Base-by-base conservation (phyloP, 169 alveolate species). In the Plasmodium coatneyi region DNA sequence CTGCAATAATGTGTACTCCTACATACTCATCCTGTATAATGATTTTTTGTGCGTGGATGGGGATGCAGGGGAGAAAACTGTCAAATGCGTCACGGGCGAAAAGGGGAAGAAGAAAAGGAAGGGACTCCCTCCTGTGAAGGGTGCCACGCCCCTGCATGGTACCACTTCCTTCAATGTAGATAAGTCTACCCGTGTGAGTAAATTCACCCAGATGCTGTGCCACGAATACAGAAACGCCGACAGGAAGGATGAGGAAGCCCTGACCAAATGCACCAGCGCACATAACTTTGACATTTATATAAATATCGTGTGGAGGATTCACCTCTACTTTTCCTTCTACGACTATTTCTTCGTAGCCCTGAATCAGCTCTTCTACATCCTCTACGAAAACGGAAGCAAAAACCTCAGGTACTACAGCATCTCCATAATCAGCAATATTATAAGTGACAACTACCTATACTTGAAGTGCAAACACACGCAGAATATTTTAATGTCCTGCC, bases 321-420 rank as follows among this genome's bases (percentile, higher is more conserved):
- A 91, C 60, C 46, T 91, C n/a, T 91, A 91, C 71, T 91, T 91
- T 49, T 91, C 82, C 79, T 91, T 91, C 80, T 82, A 91, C 32
- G 86, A 82, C 28, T 91, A 71, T 74, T 80, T 91, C 76, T 34
- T 14, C 36, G 52, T 91, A 80, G 74, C 83, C n/a, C 83, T 91
- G 16, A 78, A 80, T 49, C 91, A 71, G 43, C 78, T 91, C 54
- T 91, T 91, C 83, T 82, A 91, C 74, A 91, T 91, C 6, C 28
- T 91, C 52, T 91, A 91, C 70, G 95, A 91, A 80, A 71, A 91
- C 43, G 83, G 66, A 32, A 91, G 81, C 83, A 91, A 81, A 46
- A 91, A 91, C 32, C 76, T 91, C 46, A 80, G 95, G 34, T 91
- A 91, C 22, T 91, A 91, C n/a, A 81, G 95, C 46, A 91, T 91